Conservation (phyloP, 768 basidiomycete species). For the Russula compacta region DNA sequence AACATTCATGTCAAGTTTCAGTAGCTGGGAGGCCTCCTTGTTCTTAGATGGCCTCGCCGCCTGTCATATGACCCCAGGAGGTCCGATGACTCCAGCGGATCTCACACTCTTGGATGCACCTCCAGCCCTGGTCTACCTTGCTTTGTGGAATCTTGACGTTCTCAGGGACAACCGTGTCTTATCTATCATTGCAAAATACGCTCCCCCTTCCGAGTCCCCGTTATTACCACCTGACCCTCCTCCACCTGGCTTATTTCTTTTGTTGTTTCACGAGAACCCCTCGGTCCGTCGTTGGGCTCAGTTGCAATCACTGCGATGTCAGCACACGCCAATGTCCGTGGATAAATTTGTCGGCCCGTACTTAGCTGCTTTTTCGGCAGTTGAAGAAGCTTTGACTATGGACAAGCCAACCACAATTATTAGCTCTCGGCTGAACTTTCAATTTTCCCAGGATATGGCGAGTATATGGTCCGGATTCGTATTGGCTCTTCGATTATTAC, state of each 20-base stretch:
- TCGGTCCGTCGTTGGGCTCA: conserved; percentile 54
- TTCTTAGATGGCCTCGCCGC: conserved; percentile 41
- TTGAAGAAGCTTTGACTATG: conserved; percentile 24
- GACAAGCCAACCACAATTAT: not conserved
- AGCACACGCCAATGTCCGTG: conserved; percentile 36
- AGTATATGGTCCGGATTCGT: conserved; percentile 47
- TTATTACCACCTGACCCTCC: conserved; percentile 54
- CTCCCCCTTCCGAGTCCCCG: conserved; percentile 31
- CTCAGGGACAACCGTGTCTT: conserved; percentile 44
- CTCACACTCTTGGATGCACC: conserved; percentile 35
- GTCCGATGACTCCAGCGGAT: not conserved
- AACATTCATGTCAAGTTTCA: conserved; percentile 54
- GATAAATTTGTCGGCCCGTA: conserved; percentile 44
- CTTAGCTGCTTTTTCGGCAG: conserved; percentile 34
- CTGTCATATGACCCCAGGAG: conserved; percentile 23
- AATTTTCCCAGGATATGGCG: conserved; percentile 32
- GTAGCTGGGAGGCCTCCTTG: conserved; percentile 52
- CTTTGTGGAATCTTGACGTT: conserved; percentile 51
- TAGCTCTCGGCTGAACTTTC: not conserved
- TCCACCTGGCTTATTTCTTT: conserved; percentile 50
- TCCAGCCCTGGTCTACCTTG: conserved; percentile 49
- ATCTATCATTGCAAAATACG: conserved; percentile 30
- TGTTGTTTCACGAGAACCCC: conserved; percentile 42
- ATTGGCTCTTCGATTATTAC: conserved; percentile 44
- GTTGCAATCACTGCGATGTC: conserved; percentile 33